phyloP scores from a whole-genome alignment of 1,139 yeast species.

The Pichia sp. region DNA sequence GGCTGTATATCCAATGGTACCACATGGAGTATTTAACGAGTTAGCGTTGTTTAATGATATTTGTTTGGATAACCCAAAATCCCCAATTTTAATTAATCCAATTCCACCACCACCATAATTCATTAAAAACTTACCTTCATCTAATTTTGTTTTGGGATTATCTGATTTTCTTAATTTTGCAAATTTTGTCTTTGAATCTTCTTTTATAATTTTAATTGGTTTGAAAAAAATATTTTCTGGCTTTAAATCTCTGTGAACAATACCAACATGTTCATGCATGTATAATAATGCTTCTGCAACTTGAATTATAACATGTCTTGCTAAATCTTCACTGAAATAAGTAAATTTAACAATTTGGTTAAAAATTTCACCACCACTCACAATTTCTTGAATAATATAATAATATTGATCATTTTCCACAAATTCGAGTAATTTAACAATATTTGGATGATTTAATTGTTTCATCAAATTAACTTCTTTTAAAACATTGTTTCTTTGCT shows the following conservation, averaged over 20 bases:
- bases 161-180: constrained; percentile 58
- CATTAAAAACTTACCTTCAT: constrained; percentile 77
- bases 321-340: constrained; percentile 77
- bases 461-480: constrained; percentile 87
- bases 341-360: constrained; percentile 70
- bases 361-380: constrained; percentile 78
- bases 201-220: constrained; percentile 51
- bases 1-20: constrained; percentile 88
- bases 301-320: constrained; percentile 80
- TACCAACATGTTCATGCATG: constrained; percentile 73
- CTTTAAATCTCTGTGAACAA: constrained; percentile 92
- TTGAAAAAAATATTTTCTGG: constrained; percentile 87
- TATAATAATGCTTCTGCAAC: constrained; percentile 77
- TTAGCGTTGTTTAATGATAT: constrained; percentile 55
- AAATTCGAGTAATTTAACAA: constrained; percentile 66
- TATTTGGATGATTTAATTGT: constrained; percentile 61
- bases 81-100: constrained; percentile 82
- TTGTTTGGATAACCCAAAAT: constrained; percentile 82
- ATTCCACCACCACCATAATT: constrained; percentile 88
- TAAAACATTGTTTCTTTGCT: constrained; percentile 52
- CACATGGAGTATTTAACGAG: constrained; percentile 66
- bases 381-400: constrained; percentile 76
- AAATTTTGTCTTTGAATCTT: constrained; percentile 41
- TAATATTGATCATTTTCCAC: constrained; percentile 59
- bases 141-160: constrained; percentile 64